Conservation (phyloP, 192 early-diverging fungal genomes). For the Paraglomus brasilianum region DNA sequence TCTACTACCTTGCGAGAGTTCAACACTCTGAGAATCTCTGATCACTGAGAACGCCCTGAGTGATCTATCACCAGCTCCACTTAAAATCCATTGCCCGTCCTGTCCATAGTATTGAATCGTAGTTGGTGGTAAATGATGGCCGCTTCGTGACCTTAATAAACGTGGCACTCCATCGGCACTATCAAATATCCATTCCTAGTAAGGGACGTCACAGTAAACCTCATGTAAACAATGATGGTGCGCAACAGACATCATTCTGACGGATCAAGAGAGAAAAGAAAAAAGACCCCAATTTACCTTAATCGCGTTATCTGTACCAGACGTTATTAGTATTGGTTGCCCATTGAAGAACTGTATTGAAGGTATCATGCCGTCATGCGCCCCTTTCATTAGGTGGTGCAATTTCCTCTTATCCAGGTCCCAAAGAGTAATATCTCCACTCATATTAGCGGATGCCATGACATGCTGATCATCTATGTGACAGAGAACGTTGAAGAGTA, state of each 20-base stretch:
- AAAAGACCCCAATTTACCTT: constrained; percentile 51
- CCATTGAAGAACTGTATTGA: constrained; percentile 78
- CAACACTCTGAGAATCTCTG: constrained; percentile 80
- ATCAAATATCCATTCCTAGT: constrained; percentile 95
- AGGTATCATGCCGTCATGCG: constrained; percentile 78
- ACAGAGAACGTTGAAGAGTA: constrained; percentile 15
- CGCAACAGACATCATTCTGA: background rate
- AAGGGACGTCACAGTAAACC: no score
- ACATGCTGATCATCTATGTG: constrained; percentile 70
- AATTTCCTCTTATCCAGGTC: constrained; percentile 78
- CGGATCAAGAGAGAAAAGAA: background rate
- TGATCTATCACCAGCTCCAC: constrained; percentile 79
- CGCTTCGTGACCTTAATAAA: constrained; percentile 78
- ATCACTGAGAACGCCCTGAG: constrained; percentile 80
- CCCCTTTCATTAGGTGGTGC: constrained; percentile 77
- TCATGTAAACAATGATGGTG: constrained; percentile 1
- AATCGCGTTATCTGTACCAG: constrained; percentile 87
- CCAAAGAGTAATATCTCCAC: constrained; percentile 92
- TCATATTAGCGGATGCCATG: constrained; percentile 88
- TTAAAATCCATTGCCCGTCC: constrained; percentile 73
- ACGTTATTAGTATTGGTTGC: constrained; percentile 85
- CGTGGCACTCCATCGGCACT: constrained; percentile 74
- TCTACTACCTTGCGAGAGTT: constrained; percentile 74
- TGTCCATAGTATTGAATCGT: constrained; percentile 74
- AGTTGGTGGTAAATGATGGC: constrained; percentile 85